phyloP scores from a whole-genome alignment of 768 basidiomycete species.

The Symmetrospora coprosmae region DNA sequence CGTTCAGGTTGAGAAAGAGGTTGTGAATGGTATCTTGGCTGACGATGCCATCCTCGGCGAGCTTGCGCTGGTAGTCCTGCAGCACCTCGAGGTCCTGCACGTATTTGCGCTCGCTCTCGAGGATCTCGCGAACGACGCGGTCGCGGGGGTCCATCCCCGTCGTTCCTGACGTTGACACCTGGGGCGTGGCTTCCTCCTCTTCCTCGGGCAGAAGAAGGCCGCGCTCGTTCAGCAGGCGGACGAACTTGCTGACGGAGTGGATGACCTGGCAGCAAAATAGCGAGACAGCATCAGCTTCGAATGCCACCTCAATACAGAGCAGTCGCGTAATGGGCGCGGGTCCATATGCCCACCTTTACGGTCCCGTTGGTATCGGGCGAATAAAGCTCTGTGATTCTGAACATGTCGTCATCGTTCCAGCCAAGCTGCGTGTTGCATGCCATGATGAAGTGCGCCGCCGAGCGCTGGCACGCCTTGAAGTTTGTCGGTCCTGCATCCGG shows the following conservation, averaged over 20 bases:
- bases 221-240: constrained; percentile 54
- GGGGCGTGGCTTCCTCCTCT: constrained; percentile 1
- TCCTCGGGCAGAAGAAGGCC: constrained; percentile 19
- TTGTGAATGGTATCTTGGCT: constrained; percentile 90
- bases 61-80: constrained; percentile 83
- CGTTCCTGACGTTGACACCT: constrained; percentile 3
- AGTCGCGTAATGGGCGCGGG: no score
- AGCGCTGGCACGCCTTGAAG: constrained; percentile 65
- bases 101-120: constrained; percentile 92
- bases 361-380: constrained; percentile 79
- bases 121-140: constrained; percentile 57
- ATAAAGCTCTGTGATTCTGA: constrained; percentile 80
- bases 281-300: background rate
- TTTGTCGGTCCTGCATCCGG: constrained; percentile 58
- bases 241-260: constrained; percentile 70
- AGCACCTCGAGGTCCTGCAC: constrained; percentile 94
- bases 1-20: constrained; percentile 86
- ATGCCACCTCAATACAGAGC: no score
- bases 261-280: constrained; percentile 43
- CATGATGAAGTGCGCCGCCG: constrained; percentile 83
- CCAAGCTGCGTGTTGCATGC: constrained; percentile 51
- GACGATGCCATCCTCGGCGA: constrained; percentile 68
- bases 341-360: constrained; percentile 68
- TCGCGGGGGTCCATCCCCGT: constrained; percentile 26
- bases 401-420: constrained; percentile 38